Percentiles rank a stretch among this genome's conserved stretches.
Evolutionary conservation across 148 eudicot genomes (phyloP).

Genomic region (Silene conica): DNA sequence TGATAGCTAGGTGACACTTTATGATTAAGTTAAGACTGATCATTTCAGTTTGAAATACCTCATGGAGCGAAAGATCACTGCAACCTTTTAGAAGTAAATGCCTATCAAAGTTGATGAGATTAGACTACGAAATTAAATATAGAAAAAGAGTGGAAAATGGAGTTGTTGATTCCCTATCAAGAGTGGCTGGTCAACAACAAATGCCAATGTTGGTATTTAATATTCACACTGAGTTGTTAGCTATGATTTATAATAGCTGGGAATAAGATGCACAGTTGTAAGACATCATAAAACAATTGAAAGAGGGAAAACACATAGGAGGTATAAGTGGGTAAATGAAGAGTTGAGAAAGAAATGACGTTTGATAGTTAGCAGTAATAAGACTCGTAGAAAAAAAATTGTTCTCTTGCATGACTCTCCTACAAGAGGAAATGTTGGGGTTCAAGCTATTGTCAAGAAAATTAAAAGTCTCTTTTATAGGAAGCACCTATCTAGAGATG

Average conservation of each 20-base stretch:
- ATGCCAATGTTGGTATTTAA: neutral
- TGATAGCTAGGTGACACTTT: neutral
- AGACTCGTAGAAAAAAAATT: too few species aligned
- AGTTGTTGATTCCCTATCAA: neutral
- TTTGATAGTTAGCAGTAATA: too few species aligned
- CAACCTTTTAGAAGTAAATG: neutral
- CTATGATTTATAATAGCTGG: neutral
- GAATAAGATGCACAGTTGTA: neutral
- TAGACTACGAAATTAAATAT: neutral
- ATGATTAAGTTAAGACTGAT: neutral
- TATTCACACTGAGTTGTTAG: neutral
- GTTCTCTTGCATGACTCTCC: too few species aligned
- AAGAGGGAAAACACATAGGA: too few species aligned
- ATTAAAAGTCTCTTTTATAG: too few species aligned
- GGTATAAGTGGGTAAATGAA: too few species aligned
- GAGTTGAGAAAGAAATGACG: too few species aligned
- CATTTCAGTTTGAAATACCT: neutral
- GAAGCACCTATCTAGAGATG: neutral
- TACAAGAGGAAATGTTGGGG: too few species aligned
- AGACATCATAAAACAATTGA: neutral
- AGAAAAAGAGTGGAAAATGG: neutral
- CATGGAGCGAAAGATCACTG: neutral
- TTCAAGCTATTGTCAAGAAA: too few species aligned
- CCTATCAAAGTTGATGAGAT: neutral
- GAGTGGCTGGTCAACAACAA: neutral